Base-by-base conservation (phyloP, 2,329 filamentous ascomycete genomes). In the Anthostomella pinea region DNA sequence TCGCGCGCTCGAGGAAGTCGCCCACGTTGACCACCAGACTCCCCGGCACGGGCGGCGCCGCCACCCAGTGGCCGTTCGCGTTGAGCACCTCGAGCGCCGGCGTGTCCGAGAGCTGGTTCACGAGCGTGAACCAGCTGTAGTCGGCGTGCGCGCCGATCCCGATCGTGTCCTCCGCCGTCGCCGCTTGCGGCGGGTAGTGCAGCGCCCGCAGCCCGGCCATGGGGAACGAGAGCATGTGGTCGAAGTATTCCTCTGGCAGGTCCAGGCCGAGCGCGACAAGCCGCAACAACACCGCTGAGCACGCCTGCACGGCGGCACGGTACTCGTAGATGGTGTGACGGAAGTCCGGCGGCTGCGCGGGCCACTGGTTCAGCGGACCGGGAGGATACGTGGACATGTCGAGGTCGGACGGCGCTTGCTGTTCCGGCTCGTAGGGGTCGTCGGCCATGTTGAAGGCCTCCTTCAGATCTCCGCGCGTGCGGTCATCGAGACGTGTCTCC, bases 61-160 rank as follows among this genome's bases (percentile, higher is more conserved):
- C 37, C 8, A 70, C 56, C 63, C 67, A 72, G 14, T 61, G 44
- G 2, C 62, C 64, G 6, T 57, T 51, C 3, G 60, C 59, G 38
- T 70, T 66, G 26, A 62, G 58, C 2, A 73, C 68, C 50, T 73
- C 68, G 4, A 73, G 56, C 0, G 67, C 70, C 15, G 67, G 67
- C 2, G 66, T 45, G 48, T 70, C 69, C 23, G 33, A 24, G 5
- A 24, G 17, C 52, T 72, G 68, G 44, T 70, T 65, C 11, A 73
- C 56, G 3, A 74, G 54, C 1, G 69, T 73, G 14, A 72, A 56
- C 37, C 70, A 67, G 2, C 67, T 67, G 33, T 62, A 68, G 49
- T 73, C 69, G 0, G 63, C 63, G 41, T 67, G 65, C 3, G 61
- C 58, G 4, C 58, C 61, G 31, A 62, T 63, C 41, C 64, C 59